Conservation (phyloP, 371 early-diverging fungal genomes). For the Syncephalis plumigaleata region DNA sequence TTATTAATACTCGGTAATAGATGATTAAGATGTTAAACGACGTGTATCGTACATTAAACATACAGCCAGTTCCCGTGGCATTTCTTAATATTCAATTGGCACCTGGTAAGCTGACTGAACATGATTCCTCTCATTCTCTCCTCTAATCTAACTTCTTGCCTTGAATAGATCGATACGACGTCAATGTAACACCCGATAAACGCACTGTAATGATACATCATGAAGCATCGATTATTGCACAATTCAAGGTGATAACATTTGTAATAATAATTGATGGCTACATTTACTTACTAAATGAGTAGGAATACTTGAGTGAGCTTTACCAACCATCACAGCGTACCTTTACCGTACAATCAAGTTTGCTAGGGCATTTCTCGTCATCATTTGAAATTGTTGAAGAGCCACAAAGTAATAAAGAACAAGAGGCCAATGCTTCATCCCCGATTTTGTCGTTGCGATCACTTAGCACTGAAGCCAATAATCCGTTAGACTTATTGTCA, state of each 20-base stretch:
- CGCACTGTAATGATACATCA: constrained; percentile 69
- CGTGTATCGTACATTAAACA: constrained; percentile 41
- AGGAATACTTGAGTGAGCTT: constrained; percentile 21
- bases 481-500: too few species aligned
- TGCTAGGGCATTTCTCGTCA: background rate
- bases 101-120: constrained; percentile 15
- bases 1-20: constrained; percentile 10
- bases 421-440: background rate
- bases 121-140: too few species aligned
- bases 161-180: constrained; percentile 39
- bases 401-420: background rate
- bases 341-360: constrained; percentile 11
- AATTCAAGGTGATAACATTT: constrained; percentile 21
- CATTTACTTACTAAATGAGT: too few species aligned
- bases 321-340: constrained; percentile 43
- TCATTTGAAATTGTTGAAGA: background rate
- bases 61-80: constrained; percentile 63
- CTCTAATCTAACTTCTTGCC: background rate
- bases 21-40: constrained; percentile 56
- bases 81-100: constrained; percentile 48
- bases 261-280: background rate
- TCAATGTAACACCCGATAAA: constrained; percentile 92
- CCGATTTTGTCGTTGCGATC: too few species aligned
- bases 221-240: constrained; percentile 36
- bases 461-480: too few species aligned